These are phyloP conservation scores for Debaryomyces robertsiae DNA, from an alignment of 1,139 yeast genomes.

Conservation along the genomic window DNA sequence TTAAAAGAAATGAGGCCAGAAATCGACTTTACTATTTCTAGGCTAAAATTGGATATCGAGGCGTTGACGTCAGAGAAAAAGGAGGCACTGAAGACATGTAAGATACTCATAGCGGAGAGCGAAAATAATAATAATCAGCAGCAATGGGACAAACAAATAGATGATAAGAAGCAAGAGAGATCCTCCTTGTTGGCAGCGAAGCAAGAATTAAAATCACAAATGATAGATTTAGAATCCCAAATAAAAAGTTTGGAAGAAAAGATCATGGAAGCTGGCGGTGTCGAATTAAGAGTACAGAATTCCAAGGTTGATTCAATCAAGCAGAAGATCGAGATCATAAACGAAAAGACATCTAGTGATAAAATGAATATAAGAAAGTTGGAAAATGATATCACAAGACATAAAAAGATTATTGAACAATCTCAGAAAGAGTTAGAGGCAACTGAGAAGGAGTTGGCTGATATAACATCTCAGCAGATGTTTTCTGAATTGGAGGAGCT, in stretches of 20 bases:
- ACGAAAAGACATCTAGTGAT: constrained; percentile 62
- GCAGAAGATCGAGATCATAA: constrained; percentile 66
- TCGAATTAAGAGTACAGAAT: constrained; percentile 75
- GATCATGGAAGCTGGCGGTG: constrained; percentile 92
- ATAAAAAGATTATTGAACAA: constrained; percentile 48
- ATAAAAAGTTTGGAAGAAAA: constrained; percentile 68
- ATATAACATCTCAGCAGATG: constrained; percentile 28
- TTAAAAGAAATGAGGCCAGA: constrained; percentile 71
- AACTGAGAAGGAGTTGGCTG: constrained; percentile 33
- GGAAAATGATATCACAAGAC: constrained; percentile 64
- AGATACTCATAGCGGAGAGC: constrained; percentile 39
- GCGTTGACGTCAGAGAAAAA: constrained; percentile 52
- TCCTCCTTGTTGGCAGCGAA: constrained; percentile 38
- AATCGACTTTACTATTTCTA: constrained; percentile 63
- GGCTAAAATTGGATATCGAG: constrained; percentile 65
- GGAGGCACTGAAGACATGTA: constrained; percentile 42
- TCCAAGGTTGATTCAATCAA: constrained; percentile 77
- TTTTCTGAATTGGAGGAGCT: constrained; percentile 41
- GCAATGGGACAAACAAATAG: constrained; percentile 38
- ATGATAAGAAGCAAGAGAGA: constrained; percentile 40
- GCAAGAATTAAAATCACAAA: constrained; percentile 50
- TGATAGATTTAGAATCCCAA: constrained; percentile 58
- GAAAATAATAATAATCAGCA: constrained; percentile 27
- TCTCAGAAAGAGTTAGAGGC: constrained; percentile 38
- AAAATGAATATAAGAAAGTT: constrained; percentile 63